phyloP scores from a whole-genome alignment of 1,139 yeast genomes.

The Saccharomycopsis hybrid region DNA sequence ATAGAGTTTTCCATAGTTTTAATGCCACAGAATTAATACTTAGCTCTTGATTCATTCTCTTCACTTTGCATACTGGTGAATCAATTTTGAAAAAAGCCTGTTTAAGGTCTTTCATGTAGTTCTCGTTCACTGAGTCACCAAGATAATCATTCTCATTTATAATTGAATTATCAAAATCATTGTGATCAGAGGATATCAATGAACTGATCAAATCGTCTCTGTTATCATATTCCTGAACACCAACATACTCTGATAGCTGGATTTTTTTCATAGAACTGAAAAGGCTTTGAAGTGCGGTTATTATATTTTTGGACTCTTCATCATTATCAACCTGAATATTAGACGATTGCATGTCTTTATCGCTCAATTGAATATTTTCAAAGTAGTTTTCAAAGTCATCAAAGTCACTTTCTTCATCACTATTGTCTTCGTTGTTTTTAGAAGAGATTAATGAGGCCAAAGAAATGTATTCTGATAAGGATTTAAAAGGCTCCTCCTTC shows the following conservation, averaged over 20 bases:
- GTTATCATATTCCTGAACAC: constrained; percentile 22
- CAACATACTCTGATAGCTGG: constrained; percentile 17
- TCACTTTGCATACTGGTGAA: constrained; percentile 30
- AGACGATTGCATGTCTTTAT: not conserved
- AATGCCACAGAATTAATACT: constrained; percentile 32
- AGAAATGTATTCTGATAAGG: constrained; percentile 7
- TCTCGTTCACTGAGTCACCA: not conserved
- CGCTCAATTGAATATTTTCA: constrained; percentile 10
- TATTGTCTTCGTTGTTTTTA: not conserved
- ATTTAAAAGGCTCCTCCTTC: constrained; percentile 15
- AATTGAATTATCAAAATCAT: constrained; percentile 6
- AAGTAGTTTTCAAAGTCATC: constrained; percentile 16
- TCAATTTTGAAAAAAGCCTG: constrained; percentile 29
- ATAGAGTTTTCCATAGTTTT: constrained; percentile 49
- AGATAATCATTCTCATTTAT: constrained; percentile 19
- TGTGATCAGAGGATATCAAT: constrained; percentile 14
- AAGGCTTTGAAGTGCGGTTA: constrained; percentile 7
- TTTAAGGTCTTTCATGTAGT: constrained; percentile 5
- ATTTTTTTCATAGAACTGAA: constrained; percentile 10
- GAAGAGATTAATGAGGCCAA: not conserved
- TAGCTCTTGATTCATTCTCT: constrained; percentile 29
- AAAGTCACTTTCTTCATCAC: constrained; percentile 2
- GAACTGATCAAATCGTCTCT: constrained; percentile 13
- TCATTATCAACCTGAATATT: not conserved
- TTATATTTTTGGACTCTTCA: constrained; percentile 6